phyloP scores from a whole-genome alignment of 768 basidiomycete genomes.

The Xerocomellus intermedius region DNA sequence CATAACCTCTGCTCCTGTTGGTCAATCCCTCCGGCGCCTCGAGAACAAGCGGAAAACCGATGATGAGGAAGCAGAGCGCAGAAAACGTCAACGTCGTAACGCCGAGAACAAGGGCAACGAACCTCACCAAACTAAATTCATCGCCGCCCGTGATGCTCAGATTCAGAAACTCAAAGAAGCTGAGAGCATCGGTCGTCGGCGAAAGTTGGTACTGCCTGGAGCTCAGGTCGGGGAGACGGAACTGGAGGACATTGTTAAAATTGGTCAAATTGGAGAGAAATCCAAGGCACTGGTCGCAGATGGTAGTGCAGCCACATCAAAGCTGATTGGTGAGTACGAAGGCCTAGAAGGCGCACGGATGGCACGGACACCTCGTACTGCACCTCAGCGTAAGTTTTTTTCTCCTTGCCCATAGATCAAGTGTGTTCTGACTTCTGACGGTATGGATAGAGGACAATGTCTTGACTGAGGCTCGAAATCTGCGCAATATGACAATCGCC shows the following conservation, averaged over 20 bases:
- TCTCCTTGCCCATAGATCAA: background rate
- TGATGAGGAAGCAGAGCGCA: slow-evolving; percentile 89
- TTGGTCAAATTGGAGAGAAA: slow-evolving; percentile 88
- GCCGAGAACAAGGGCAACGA: slow-evolving; percentile 62
- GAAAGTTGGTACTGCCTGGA: slow-evolving; percentile 78
- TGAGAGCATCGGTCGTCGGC: slow-evolving; percentile 86
- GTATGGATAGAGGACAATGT: slow-evolving; percentile 81
- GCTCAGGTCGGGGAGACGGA: slow-evolving; percentile 95
- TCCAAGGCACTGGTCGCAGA: slow-evolving; percentile 82
- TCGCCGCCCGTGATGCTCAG: slow-evolving; percentile 95
- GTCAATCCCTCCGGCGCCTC: slow-evolving; percentile 84
- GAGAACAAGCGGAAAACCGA: slow-evolving; percentile 96
- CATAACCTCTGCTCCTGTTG: slow-evolving; percentile 82
- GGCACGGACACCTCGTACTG: slow-evolving; percentile 93
- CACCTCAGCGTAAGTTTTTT: slow-evolving; percentile 76
- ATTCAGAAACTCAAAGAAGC: slow-evolving; percentile 98
- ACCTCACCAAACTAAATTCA: slow-evolving; percentile 86
- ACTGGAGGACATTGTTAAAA: slow-evolving; percentile 97
- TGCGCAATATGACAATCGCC: slow-evolving; percentile 87
- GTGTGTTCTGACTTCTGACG: slow-evolving; percentile 10
- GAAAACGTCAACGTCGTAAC: slow-evolving; percentile 79
- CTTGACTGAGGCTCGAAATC: slow-evolving; percentile 90
- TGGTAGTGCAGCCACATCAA: slow-evolving; percentile 82
- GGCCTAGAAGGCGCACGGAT: slow-evolving; percentile 83
- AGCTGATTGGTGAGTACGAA: slow-evolving; percentile 89